phyloP scores from a whole-genome alignment of 352 stramenopile genomes.

The Blastocystis sp. region DNA sequence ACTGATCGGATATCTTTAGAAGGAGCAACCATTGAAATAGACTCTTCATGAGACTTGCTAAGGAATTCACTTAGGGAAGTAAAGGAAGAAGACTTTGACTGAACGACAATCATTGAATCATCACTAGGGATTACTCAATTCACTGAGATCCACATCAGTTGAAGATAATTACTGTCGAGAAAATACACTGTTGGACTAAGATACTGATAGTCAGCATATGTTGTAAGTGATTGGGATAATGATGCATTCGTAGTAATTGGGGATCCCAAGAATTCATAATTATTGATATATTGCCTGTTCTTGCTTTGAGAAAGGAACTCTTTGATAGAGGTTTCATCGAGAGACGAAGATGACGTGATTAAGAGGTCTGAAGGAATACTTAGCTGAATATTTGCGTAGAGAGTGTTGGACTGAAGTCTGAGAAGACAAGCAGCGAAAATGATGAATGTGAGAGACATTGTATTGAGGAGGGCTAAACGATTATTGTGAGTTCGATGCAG shows the following conservation, averaged over 20 bases:
- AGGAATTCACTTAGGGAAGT: constrained; percentile 22
- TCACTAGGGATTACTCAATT: neutral
- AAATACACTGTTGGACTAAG: neutral
- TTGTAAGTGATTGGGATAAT: neutral
- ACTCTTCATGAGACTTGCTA: neutral
- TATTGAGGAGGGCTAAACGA: neutral
- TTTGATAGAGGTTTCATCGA: neutral
- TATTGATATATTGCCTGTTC: neutral
- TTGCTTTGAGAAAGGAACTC: neutral
- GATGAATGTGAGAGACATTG: constrained; percentile 45
- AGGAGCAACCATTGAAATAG: neutral
- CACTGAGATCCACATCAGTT: neutral
- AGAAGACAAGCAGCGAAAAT: constrained; percentile 47
- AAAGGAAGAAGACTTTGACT: no score
- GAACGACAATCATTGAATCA: neutral
- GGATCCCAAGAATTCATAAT: neutral
- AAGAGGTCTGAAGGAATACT: constrained; percentile 38
- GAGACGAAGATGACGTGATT: neutral
- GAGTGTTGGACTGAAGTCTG: constrained; percentile 15
- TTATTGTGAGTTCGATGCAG: constrained; percentile 15
- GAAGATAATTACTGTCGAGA: neutral
- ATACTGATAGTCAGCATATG: neutral
- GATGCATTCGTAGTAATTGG: neutral
- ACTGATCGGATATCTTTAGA: neutral
- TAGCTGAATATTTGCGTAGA: constrained; percentile 44